Evolutionary conservation across 257 asterid genomes (phyloP), one percentile per base, ranked within the genome.

Genomic region (Scutellaria galericulata): DNA sequence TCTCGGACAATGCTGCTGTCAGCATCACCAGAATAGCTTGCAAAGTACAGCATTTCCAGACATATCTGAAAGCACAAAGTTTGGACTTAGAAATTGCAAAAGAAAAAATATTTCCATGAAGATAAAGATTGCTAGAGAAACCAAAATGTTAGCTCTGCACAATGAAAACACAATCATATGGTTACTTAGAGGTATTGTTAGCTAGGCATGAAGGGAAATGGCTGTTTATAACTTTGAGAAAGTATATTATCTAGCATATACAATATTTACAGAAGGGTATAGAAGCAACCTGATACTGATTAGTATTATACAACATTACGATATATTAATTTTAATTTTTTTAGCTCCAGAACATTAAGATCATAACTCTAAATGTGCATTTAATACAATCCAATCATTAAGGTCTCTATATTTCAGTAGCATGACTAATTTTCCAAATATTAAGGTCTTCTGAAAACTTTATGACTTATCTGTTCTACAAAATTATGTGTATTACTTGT

Each of bases 1-100:
- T 95, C 99, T 78, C 94, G 83, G 57, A 88, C 85, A 58, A 95
- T 87, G 86, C 97, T 86, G 85, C 93, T 92, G 80, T 92, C 96
- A 72, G 96, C 88, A 76, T 95, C 99, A 77, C 96, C 94, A 66
- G 97, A 90, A 84, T 87, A 95, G 84, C 95, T 90, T 48, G 98
- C 98, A 68, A 95, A 95, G 81, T 92, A 92, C 57, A 92, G 85
- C 97, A 95, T 95, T 86, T 92, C 94, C 83, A 95, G 73, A 82
- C 99, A 92, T 66, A 87, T 81, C 97, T 95, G 86, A 47, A 78
- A 64, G 70, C 15, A 52, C 74, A 62, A 66, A 57, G 24, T 60
- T 67, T 51, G 52, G 44, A 55, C 67, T 56, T 22, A 35, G 62
- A 31, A 60, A 35, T 37, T 13, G 22, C 24, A 51, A 1, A 50